phyloP scores from a whole-genome alignment of 495 filamentous ascomycete genomes.

The Glutinoglossum americanum region DNA sequence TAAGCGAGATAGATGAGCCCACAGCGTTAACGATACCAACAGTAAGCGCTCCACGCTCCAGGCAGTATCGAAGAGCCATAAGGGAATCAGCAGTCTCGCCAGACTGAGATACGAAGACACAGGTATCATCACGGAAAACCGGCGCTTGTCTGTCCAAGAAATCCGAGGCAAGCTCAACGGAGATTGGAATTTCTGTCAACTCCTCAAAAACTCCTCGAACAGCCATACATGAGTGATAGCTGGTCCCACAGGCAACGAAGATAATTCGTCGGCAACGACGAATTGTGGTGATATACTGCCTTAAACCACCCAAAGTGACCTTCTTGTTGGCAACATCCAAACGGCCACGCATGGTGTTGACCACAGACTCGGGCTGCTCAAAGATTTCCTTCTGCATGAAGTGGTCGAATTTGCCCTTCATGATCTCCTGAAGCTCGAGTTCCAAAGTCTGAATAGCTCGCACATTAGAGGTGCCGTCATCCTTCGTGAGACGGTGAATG shows the following conservation, averaged over 20 bases:
- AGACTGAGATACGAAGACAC: conserved; percentile 96
- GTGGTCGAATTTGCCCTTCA: conserved; percentile 99
- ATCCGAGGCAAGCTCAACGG: conserved; percentile 91
- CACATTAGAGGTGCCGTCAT: conserved; percentile 89
- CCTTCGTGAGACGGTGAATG: conserved; percentile 92
- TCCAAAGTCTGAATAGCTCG: conserved; percentile 95
- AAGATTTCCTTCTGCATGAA: conserved; percentile 99
- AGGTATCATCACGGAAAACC: conserved; percentile 99
- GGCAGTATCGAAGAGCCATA: conserved; percentile 88
- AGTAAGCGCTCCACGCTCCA: conserved; percentile 89
- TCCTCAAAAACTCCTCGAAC: conserved; percentile 96
- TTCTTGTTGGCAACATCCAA: conserved; percentile 79
- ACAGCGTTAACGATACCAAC: conserved; percentile 97
- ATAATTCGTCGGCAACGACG: conserved; percentile 89
- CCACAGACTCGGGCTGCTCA: conserved; percentile 94
- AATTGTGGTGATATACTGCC: conserved; percentile 91
- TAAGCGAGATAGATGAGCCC: conserved; percentile 89
- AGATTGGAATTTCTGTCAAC: conserved; percentile 90
- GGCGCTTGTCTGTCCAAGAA: conserved; percentile 93
- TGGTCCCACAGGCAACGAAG: conserved; percentile 95
- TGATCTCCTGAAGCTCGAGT: conserved; percentile 97
- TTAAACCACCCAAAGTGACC: conserved; percentile 83
- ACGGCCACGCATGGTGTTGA: conserved; percentile 99
- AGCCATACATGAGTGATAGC: conserved; percentile 97
- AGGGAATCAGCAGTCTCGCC: conserved; percentile 98